A percentile compares a stretch with the other conserved stretches of the same genome.
Conservation (phyloP, 2,329 filamentous ascomycete genomes). For the Bipolaris bicolor region DNA sequence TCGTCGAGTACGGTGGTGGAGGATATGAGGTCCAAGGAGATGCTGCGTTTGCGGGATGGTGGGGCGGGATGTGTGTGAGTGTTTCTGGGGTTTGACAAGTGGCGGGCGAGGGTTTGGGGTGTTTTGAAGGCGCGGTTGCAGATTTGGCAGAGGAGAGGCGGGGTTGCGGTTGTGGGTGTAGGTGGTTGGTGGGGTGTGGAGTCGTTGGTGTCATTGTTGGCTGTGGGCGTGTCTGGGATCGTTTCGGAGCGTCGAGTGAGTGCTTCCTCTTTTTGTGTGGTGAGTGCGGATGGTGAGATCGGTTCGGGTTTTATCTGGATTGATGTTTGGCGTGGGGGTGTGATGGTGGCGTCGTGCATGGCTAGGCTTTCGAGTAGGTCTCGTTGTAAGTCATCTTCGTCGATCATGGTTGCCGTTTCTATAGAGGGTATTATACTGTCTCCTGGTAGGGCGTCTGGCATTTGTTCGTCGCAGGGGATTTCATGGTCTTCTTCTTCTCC, state of each 20-base stretch:
- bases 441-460: conserved; percentile 10
- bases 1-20: background rate
- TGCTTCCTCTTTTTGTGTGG: background rate
- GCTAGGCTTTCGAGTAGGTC: conserved; percentile 17
- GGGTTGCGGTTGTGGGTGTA: background rate
- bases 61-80: background rate
- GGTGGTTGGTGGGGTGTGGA: background rate
- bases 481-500: conserved; percentile 8
- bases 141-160: conserved; percentile 4
- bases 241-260: background rate
- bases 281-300: background rate
- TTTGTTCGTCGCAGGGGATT: conserved; percentile 5
- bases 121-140: conserved; percentile 17
- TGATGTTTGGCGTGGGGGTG: background rate
- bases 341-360: background rate
- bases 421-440: conserved; percentile 35
- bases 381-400: conserved; percentile 25
- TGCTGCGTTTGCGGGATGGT: background rate
- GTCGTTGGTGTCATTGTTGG: background rate
- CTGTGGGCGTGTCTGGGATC: background rate
- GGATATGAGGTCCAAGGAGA: conserved; percentile 8
- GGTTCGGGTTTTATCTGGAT: conserved; percentile 17
- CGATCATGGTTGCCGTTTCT: conserved; percentile 22
- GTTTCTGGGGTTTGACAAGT: conserved; percentile 1
- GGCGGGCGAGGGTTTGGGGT: conserved; percentile 5